These are phyloP conservation scores for Penicillium sp. DNA, from an alignment of 2,329 filamentous ascomycete species.

Conservation along the genomic window DNA sequence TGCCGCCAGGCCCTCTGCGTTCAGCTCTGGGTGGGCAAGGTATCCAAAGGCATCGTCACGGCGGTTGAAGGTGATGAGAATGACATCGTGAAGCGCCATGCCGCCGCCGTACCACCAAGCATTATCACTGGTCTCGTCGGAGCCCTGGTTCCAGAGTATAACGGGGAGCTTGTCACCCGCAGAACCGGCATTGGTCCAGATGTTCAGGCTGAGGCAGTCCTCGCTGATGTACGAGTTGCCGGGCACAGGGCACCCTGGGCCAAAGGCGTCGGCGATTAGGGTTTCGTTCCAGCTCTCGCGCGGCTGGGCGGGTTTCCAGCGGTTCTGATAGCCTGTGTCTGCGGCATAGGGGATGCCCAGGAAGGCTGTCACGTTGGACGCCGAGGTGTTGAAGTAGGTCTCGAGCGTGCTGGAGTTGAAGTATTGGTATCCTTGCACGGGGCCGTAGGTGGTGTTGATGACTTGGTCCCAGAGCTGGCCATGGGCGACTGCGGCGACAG, in stretches of 20 bases:
- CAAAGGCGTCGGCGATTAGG: slow-evolving; percentile 20
- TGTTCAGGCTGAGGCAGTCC: slow-evolving; percentile 31
- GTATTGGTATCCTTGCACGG: slow-evolving; percentile 20
- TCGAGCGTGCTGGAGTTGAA: slow-evolving; percentile 19
- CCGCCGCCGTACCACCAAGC: slow-evolving; percentile 26
- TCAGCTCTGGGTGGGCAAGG: slow-evolving; percentile 24
- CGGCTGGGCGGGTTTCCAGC: slow-evolving; percentile 24
- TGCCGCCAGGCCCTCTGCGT: slow-evolving; percentile 19
- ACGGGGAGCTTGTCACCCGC: slow-evolving; percentile 23
- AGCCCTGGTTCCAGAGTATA: slow-evolving; percentile 28
- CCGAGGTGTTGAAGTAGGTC: slow-evolving; percentile 18
- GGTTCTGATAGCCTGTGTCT: slow-evolving; percentile 25
- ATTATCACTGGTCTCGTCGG: slow-evolving; percentile 24
- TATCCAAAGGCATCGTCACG: slow-evolving; percentile 27
- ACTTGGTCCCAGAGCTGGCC: slow-evolving; percentile 19
- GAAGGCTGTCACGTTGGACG: slow-evolving; percentile 22
- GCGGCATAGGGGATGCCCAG: slow-evolving; percentile 24
- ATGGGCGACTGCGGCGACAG: slow-evolving; percentile 12
- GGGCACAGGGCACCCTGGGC: slow-evolving; percentile 21
- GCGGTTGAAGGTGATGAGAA: slow-evolving; percentile 27
- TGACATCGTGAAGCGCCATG: slow-evolving; percentile 26
- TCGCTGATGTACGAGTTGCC: slow-evolving; percentile 22
- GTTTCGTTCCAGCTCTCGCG: slow-evolving; percentile 21
- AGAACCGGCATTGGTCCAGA: slow-evolving; percentile 25
- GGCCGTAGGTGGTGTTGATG: slow-evolving; percentile 19